Conservation (phyloP, 1,139 yeast species). For the Taphrina pruni region DNA sequence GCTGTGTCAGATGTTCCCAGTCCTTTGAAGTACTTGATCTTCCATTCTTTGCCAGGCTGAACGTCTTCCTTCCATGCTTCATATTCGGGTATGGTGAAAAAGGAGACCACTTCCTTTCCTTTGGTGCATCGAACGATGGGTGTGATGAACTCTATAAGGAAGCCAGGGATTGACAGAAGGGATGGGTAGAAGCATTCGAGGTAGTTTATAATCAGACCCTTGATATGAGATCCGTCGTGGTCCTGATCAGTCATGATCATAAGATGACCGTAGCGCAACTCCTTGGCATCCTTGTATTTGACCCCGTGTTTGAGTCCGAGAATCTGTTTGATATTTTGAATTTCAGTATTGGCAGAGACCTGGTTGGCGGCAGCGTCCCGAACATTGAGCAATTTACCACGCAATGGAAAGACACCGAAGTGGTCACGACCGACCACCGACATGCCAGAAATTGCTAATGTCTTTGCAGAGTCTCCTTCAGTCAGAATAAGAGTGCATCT, state of each 20-base stretch:
- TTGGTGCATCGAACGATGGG: conserved; percentile 89
- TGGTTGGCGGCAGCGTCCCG: conserved; percentile 96
- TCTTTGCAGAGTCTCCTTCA: conserved; percentile 96
- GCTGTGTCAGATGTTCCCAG: conserved; percentile 86
- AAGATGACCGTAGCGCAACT: conserved; percentile 89
- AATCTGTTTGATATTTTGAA: conserved; percentile 92
- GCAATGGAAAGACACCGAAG: conserved; percentile 93
- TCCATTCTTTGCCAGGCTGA: conserved; percentile 79
- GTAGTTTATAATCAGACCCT: conserved; percentile 92
- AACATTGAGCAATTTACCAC: conserved; percentile 93
- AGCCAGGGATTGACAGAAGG: conserved; percentile 85
- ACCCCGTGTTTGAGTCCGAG: conserved; percentile 95
- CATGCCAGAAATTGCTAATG: conserved; percentile 91
- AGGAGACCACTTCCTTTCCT: conserved; percentile 71
- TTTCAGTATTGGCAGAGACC: conserved; percentile 88
- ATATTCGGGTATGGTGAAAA: conserved; percentile 95
- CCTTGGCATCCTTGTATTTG: conserved; percentile 72
- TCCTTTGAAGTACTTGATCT: conserved; percentile 96
- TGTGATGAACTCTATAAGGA: conserved; percentile 89
- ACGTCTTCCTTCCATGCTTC: conserved; percentile 90
- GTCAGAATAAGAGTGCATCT: conserved; percentile 92
- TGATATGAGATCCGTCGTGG: conserved; percentile 98
- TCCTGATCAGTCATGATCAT: conserved; percentile 99
- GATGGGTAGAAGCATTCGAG: conserved; percentile 96
- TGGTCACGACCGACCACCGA: conserved; percentile 95